Evolutionary conservation across 1,139 yeast genomes (phyloP).

Genomic region (Nakaseomyces sp.): DNA sequence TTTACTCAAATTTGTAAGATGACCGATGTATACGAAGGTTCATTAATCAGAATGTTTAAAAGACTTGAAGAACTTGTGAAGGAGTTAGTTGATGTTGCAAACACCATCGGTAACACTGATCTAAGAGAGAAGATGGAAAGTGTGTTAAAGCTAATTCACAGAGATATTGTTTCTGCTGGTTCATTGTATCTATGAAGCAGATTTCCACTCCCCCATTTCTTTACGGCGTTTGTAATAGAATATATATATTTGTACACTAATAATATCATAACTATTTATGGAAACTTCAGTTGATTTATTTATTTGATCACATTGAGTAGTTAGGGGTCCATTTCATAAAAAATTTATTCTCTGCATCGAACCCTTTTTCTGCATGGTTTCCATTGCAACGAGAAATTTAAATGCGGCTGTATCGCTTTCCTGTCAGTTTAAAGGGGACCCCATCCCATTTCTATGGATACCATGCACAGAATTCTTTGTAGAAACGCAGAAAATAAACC

Average conservation of each 20-base stretch:
- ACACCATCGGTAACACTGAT: slow-evolving; percentile 82
- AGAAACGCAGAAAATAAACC: no score
- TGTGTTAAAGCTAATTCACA: slow-evolving; percentile 75
- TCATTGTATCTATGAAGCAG: slow-evolving; percentile 54
- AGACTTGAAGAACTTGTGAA: slow-evolving; percentile 87
- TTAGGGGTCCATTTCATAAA: no score
- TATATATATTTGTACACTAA: no score
- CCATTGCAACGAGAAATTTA: not conserved
- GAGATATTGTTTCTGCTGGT: slow-evolving; percentile 96
- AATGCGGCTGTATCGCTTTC: not conserved
- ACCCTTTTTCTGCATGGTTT: not conserved
- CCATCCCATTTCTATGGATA: no score
- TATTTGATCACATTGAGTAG: no score
- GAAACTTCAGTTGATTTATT: no score
- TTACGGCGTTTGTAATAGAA: no score
- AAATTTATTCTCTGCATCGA: no score
- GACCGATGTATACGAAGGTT: slow-evolving; percentile 98
- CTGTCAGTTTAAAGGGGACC: no score
- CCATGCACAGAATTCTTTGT: no score
- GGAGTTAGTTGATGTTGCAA: slow-evolving; percentile 84
- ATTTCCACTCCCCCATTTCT: no score
- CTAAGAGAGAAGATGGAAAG: slow-evolving; percentile 83
- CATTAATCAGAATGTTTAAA: slow-evolving; percentile 86
- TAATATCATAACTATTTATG: no score
- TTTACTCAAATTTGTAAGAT: slow-evolving; percentile 95